Evolutionary conservation across 2,329 filamentous ascomycete genomes (phyloP), one percentile per base, ranked within the genome.

Genomic region (Kalaharituber pfeilii): DNA sequence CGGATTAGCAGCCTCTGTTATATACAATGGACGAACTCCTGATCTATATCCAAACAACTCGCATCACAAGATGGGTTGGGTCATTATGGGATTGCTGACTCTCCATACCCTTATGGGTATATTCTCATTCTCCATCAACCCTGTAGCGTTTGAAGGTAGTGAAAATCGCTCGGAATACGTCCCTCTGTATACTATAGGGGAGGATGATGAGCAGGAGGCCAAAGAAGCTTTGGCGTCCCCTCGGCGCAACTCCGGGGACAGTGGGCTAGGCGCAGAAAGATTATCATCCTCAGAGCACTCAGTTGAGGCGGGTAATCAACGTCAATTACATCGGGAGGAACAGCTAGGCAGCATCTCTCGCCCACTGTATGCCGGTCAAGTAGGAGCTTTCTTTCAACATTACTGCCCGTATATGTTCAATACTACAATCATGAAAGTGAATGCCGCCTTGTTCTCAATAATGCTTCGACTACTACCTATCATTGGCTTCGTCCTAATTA

Each of bases 1-100:
- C 1, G 84, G 81, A 18, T 61, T 88, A 24, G 64, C 85, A 13
- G 66, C 84, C 25, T 79, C 77, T 6, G 74, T 77, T 50, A 70
- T 86, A 29, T 94, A 94, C 72, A 86, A 91, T 66, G 74, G 76
- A 55, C 79, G 77, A 59, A 94, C 86, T 0, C 86, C 87, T 1
- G 85, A 94, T 65, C 71, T 95, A 22, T 95, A 94, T 66, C 80
- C 80, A 28, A 81, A 84, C 65, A 94, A 94, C 65, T 78, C 82
- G n/a, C 88, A 95, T 67, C 81, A 87, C 70, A 87, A 84, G 67
- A 75, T 89, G 44, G 87, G 87, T 53, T 96, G 89, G 89, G 73
- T 85, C 42, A 75, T 82, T 27, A 89, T 83, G 2, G 83, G 78
- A 73, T 72, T 88, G 3, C 73, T 84, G 9, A 74, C 73, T 52